phyloP scores from a whole-genome alignment of 345 rosid species.

The Salix exigua region DNA sequence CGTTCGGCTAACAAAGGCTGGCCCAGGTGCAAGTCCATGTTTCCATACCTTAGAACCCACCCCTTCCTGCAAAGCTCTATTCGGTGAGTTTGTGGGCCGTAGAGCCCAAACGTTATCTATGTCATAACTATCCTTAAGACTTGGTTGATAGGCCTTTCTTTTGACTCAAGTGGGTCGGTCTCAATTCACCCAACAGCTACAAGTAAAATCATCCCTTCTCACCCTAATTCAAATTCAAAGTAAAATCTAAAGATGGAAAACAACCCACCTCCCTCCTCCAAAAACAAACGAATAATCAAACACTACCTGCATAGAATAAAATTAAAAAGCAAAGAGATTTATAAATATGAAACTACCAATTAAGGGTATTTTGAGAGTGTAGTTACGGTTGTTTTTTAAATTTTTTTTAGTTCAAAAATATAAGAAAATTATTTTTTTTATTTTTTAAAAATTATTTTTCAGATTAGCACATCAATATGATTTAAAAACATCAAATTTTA shows the following conservation, averaged over 20 bases:
- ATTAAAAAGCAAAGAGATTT: too few relatives aligned
- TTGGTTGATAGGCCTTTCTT: not conserved
- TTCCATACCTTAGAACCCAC: not conserved
- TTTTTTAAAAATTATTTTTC: too few relatives aligned
- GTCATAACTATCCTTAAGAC: not conserved
- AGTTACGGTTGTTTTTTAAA: too few relatives aligned
- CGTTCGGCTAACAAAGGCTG: not conserved
- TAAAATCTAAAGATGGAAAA: not conserved
- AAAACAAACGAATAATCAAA: not conserved
- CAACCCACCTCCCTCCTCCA: not conserved
- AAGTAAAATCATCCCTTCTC: not conserved
- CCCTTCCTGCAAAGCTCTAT: too few relatives aligned
- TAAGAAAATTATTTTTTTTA: too few relatives aligned
- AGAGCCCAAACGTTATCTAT: not conserved
- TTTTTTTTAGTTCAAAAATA: too few relatives aligned
- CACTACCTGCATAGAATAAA: not conserved
- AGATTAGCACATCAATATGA: too few relatives aligned
- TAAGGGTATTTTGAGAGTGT: too few relatives aligned
- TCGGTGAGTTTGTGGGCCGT: not conserved
- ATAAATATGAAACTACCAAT: too few relatives aligned
- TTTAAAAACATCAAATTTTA: too few relatives aligned
- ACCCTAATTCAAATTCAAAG: not conserved
- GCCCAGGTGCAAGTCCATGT: not conserved
- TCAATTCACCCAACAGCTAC: not conserved
- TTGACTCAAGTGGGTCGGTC: not conserved